A percentile compares a stretch with the other conserved stretches of the same genome.
These are phyloP conservation scores for Aspergillus calidoustus DNA, from an alignment of 2,329 filamentous ascomycete species.

Conservation along the genomic window DNA sequence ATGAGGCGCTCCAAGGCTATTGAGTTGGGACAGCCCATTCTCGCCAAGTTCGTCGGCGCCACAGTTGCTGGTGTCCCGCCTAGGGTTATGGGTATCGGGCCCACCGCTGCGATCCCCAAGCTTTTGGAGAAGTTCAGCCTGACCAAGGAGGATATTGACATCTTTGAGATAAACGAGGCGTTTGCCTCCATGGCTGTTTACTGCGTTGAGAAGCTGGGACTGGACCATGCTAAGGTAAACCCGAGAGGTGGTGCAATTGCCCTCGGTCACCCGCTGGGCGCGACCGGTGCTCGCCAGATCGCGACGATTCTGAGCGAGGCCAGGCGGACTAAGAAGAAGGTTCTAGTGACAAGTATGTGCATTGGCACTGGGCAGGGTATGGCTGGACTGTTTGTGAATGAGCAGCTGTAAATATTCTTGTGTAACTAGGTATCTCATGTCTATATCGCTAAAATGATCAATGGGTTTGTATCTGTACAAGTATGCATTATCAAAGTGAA, in stretches of 20 bases:
- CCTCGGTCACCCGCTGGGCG: conserved; percentile 86
- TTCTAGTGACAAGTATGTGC: conserved; percentile 90
- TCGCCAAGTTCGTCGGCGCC: conserved; percentile 92
- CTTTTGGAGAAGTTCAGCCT: conserved; percentile 80
- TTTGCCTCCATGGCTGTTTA: conserved; percentile 98
- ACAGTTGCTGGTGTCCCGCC: conserved; percentile 89
- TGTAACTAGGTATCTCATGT: conserved; percentile 1
- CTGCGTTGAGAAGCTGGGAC: conserved; percentile 71
- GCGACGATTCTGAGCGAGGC: conserved; percentile 88
- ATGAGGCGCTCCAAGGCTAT: conserved; percentile 94
- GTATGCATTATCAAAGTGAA: neutral
- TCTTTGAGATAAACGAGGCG: conserved; percentile 95
- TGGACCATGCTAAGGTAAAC: conserved; percentile 77
- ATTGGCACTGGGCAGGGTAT: conserved; percentile 71
- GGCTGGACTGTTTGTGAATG: conserved; percentile 69
- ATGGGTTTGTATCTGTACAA: conserved; percentile 8
- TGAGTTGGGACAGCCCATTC: conserved; percentile 84
- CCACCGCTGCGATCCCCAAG: conserved; percentile 71
- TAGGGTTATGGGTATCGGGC: conserved; percentile 89
- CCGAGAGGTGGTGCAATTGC: conserved; percentile 93
- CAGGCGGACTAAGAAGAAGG: conserved; percentile 83
- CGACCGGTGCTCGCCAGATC: conserved; percentile 86
- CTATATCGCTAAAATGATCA: neutral
- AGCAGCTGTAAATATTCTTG: conserved; percentile 50
- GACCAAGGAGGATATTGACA: conserved; percentile 79